Percentiles rank a stretch among this genome's conserved stretches.
phyloP scores from a whole-genome alignment of 805 yeast species.

The Millerozyma acaciae region DNA sequence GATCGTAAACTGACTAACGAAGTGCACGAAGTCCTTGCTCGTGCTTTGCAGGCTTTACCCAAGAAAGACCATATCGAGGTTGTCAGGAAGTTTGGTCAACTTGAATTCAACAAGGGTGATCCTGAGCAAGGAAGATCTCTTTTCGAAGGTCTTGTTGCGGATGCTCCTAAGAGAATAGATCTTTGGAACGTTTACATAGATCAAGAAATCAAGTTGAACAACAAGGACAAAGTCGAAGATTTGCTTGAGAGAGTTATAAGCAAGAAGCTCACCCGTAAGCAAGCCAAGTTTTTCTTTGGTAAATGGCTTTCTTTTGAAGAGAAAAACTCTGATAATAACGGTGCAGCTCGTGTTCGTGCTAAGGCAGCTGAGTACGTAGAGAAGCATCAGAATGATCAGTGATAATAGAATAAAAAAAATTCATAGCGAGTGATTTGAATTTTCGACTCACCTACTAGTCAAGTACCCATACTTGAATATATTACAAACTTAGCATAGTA shows the following conservation, averaged over 20 bases:
- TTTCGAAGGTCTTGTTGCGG: conserved; percentile 86
- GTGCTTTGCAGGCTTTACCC: conserved; percentile 67
- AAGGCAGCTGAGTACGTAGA: conserved; percentile 79
- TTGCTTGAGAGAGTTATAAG: conserved; percentile 77
- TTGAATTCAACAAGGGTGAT: conserved; percentile 85
- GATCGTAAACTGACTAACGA: conserved; percentile 53
- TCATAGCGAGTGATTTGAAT: too few species aligned
- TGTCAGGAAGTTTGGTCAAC: conserved; percentile 82
- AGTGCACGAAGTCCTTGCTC: conserved; percentile 71
- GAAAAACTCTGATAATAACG: conserved; percentile 59
- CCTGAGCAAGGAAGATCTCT: conserved; percentile 92
- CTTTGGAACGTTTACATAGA: conserved; percentile 94
- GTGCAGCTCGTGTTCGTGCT: conserved; percentile 81
- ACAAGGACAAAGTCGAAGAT: conserved; percentile 65
- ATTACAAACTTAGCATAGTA: too few species aligned
- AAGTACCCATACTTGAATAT: too few species aligned
- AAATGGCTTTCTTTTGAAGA: conserved; percentile 88
- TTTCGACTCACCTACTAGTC: too few species aligned
- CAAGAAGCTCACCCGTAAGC: conserved; percentile 72
- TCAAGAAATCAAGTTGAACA: conserved; percentile 73
- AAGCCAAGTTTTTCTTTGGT: conserved; percentile 90
- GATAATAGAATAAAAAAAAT: too few species aligned
- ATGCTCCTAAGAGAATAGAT: conserved; percentile 88
- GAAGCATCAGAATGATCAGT: conserved; percentile 9
- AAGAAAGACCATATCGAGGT: conserved; percentile 73